Evolutionary conservation across 495 filamentous ascomycete genomes (phyloP).

Genomic region (Lasiosphaeria ovina): DNA sequence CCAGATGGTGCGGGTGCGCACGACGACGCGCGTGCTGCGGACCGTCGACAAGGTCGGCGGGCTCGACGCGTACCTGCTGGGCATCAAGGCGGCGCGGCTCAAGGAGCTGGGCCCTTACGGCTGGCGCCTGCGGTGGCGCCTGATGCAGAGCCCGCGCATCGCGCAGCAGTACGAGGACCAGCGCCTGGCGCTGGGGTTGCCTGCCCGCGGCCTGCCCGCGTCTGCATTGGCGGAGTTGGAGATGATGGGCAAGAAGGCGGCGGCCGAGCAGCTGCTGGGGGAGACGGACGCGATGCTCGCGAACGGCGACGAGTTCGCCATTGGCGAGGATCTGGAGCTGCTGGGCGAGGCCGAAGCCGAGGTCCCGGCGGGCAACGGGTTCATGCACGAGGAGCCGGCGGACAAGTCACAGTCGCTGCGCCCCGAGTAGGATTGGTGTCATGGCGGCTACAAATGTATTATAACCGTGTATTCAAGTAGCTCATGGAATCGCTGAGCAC

Average conservation of each 20-base stretch:
- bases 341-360: not conserved
- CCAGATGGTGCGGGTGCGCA: slow-evolving; percentile 64
- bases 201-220: slow-evolving; percentile 6
- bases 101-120: slow-evolving; percentile 83
- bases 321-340: slow-evolving; percentile 30
- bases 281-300: slow-evolving; percentile 42
- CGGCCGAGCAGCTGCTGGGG: not conserved
- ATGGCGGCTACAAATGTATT: too few relatives aligned
- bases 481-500: too few relatives aligned
- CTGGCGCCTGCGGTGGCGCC: slow-evolving; percentile 80
- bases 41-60: slow-evolving; percentile 87
- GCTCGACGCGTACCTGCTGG: slow-evolving; percentile 85
- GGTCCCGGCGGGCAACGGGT: slow-evolving; percentile 12
- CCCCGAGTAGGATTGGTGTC: too few relatives aligned
- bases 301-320: slow-evolving; percentile 38
- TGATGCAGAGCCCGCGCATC: slow-evolving; percentile 72
- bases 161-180: slow-evolving; percentile 57
- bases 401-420: not conserved
- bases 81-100: slow-evolving; percentile 66
- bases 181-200: slow-evolving; percentile 44
- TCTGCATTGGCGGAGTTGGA: slow-evolving; percentile 4
- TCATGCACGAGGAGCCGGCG: slow-evolving; percentile 25
- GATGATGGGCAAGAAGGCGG: slow-evolving; percentile 10
- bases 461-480: too few relatives aligned
- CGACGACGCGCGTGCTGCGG: slow-evolving; percentile 74